Conservation (phyloP, 2,329 filamentous ascomycete genomes). For the Cryphonectria naterciae region DNA sequence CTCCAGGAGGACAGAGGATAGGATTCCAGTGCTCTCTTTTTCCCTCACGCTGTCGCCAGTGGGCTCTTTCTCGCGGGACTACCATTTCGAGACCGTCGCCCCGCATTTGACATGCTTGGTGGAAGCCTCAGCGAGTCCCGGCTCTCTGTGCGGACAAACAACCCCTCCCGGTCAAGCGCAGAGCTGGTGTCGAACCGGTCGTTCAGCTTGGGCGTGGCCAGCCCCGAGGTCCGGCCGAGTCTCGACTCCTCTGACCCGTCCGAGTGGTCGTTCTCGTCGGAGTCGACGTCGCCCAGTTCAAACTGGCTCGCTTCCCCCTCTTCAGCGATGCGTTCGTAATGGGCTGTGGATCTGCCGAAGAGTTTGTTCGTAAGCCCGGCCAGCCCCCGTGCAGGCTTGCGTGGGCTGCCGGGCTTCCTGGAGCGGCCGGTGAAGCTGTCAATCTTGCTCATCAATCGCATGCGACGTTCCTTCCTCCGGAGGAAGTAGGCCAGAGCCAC, state of each 20-base stretch:
- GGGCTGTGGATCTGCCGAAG: constrained; percentile 59
- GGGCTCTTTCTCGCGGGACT: constrained; percentile 67
- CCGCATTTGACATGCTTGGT: constrained; percentile 56
- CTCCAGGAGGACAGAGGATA: neutral
- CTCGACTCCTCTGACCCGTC: constrained; percentile 63
- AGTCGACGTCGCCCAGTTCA: constrained; percentile 72
- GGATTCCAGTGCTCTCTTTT: neutral
- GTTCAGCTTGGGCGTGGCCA: constrained; percentile 68
- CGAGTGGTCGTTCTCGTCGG: constrained; percentile 66
- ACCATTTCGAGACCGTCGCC: constrained; percentile 52
- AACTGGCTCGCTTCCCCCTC: constrained; percentile 76
- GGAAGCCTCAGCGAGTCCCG: constrained; percentile 70
- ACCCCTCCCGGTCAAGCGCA: constrained; percentile 68
- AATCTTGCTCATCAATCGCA: constrained; percentile 61
- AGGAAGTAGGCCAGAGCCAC: constrained; percentile 72
- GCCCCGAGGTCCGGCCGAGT: constrained; percentile 65
- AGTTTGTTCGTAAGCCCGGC: constrained; percentile 63
- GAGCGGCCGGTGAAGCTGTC: constrained; percentile 44
- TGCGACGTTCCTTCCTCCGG: constrained; percentile 76
- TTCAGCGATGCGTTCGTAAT: constrained; percentile 86
- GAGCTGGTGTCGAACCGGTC: constrained; percentile 54
- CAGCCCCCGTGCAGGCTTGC: constrained; percentile 51
- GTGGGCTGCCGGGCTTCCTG: constrained; percentile 50
- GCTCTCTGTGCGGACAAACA: constrained; percentile 84
- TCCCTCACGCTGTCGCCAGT: constrained; percentile 52